Conservation (phyloP, 106 monocot species). For the Dendrobium officinale region DNA sequence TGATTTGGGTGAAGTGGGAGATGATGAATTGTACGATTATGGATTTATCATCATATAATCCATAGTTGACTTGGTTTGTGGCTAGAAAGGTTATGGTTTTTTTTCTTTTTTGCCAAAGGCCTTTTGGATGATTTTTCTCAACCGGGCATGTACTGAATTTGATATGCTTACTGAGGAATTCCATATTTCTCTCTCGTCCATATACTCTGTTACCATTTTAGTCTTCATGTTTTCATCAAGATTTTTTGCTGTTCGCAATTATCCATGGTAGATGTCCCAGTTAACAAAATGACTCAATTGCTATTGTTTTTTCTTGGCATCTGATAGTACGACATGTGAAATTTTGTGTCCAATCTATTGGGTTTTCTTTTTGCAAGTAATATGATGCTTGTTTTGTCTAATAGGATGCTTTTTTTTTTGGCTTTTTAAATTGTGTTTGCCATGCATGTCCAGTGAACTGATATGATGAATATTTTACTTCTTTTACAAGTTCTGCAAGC, state of each 20-base stretch:
- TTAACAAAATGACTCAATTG: background rate
- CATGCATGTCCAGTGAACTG: background rate
- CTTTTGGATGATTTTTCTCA: background rate
- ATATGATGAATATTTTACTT: background rate
- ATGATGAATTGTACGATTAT: background rate
- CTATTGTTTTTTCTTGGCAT: background rate
- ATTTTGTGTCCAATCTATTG: background rate
- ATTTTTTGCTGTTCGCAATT: background rate
- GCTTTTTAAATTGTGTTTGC: background rate
- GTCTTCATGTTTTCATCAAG: background rate
- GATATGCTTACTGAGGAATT: background rate
- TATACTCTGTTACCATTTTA: background rate
- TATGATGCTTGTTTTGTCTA: background rate
- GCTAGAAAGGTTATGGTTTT: background rate
- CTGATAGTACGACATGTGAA: background rate
- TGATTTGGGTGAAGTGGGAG: background rate
- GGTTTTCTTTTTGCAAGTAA: background rate
- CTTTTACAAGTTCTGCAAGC: background rate
- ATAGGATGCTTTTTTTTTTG: background rate
- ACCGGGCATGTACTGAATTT: background rate
- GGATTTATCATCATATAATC: background rate
- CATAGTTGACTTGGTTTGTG: background rate
- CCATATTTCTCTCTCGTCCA: background rate
- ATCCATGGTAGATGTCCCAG: background rate
- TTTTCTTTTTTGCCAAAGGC: background rate